phyloP scores from a whole-genome alignment of 2,329 filamentous ascomycete species.

The Emericellopsis atlantica region DNA sequence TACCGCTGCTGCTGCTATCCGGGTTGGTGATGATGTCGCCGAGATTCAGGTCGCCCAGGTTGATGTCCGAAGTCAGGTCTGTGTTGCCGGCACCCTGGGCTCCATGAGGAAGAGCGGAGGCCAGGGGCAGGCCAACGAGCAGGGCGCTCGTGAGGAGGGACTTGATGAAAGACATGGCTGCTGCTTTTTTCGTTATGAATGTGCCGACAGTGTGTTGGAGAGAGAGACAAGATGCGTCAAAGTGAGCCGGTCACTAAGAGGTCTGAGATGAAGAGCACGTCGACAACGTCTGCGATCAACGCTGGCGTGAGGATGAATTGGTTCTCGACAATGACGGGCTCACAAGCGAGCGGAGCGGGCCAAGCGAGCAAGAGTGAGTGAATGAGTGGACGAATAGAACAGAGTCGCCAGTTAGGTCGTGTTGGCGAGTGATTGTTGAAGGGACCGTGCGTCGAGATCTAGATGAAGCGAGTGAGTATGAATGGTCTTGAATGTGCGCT shows the following conservation, averaged over 20 bases:
- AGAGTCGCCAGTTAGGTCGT: not conserved
- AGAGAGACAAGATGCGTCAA: not conserved
- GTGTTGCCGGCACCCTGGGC: not conserved
- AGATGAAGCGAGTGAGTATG: too few relatives aligned
- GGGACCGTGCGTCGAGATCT: too few relatives aligned
- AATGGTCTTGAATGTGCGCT: too few relatives aligned
- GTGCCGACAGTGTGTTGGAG: constrained; percentile 5
- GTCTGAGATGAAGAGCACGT: too few relatives aligned
- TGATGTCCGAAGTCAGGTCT: not conserved
- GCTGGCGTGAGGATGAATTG: not conserved
- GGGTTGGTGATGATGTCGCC: not conserved
- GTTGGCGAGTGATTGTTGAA: not conserved
- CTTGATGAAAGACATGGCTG: constrained; percentile 2
- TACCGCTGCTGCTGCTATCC: not conserved
- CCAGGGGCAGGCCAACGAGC: constrained; percentile 1
- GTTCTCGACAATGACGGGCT: not conserved
- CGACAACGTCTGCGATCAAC: not conserved
- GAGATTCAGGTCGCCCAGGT: not conserved
- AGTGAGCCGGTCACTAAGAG: constrained; percentile 10
- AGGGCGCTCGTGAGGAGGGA: constrained; percentile 1
- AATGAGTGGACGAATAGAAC: not conserved
- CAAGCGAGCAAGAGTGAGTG: not conserved
- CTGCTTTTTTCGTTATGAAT: not conserved
- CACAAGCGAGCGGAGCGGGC: not conserved
- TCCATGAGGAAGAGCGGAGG: constrained; percentile 1